These are phyloP conservation scores for Diatrype stigma DNA, from an alignment of 2,329 filamentous ascomycete species.

Conservation along the genomic window DNA sequence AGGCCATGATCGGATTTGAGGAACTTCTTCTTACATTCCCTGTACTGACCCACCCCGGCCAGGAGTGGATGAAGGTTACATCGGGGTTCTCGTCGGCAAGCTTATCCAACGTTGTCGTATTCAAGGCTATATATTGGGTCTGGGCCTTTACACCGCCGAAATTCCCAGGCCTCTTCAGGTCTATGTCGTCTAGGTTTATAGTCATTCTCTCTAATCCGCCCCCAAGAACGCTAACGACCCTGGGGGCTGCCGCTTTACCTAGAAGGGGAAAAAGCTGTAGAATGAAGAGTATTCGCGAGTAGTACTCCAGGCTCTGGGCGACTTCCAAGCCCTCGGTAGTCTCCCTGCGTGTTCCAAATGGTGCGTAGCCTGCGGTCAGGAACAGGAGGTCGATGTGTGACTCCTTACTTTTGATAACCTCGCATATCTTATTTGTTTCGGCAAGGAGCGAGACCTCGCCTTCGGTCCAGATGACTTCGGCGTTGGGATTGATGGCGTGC, in stretches of 20 bases:
- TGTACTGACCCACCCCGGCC: slow-evolving; percentile 32
- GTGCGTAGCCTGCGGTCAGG: slow-evolving; percentile 39
- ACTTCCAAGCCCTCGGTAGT: slow-evolving; percentile 40
- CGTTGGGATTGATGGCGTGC: slow-evolving; percentile 31
- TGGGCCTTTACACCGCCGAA: slow-evolving; percentile 27
- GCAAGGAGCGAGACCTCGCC: slow-evolving; percentile 41
- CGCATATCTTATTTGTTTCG: slow-evolving; percentile 36
- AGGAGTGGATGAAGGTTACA: slow-evolving; percentile 32
- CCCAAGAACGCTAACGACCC: slow-evolving; percentile 31
- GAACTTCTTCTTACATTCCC: slow-evolving; percentile 28
- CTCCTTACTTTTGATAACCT: slow-evolving; percentile 34
- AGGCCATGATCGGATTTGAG: slow-evolving; percentile 17
- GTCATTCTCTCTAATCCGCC: slow-evolving; percentile 27
- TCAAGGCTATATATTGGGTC: slow-evolving; percentile 26
- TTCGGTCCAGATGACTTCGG: slow-evolving; percentile 38
- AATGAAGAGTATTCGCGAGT: slow-evolving; percentile 39
- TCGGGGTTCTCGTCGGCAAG: slow-evolving; percentile 27
- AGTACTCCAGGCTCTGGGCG: slow-evolving; percentile 36
- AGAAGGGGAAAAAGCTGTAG: slow-evolving; percentile 38
- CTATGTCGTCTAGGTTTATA: slow-evolving; percentile 30
- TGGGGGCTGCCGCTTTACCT: slow-evolving; percentile 17
- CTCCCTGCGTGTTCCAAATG: slow-evolving; percentile 33
- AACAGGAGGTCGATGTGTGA: slow-evolving; percentile 38
- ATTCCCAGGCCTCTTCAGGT: slow-evolving; percentile 28
- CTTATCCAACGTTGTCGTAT: slow-evolving; percentile 28